These are phyloP conservation scores for Gentiana straminea DNA, from an alignment of 257 asterid species.

Conservation along the genomic window DNA sequence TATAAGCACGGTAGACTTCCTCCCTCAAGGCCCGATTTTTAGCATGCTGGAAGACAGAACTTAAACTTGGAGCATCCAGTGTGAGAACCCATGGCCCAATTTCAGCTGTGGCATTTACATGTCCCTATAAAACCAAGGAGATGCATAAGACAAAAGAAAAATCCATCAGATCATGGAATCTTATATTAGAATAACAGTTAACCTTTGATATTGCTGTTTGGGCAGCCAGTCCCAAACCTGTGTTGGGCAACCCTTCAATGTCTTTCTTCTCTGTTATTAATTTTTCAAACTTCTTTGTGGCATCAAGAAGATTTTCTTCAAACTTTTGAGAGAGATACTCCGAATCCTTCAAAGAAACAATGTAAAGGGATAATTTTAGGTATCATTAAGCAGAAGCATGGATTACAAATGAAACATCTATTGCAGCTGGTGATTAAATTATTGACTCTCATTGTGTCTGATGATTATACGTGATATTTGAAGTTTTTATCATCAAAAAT, in stretches of 20 bases:
- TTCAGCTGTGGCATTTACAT: constrained; percentile 88
- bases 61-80: constrained; percentile 85
- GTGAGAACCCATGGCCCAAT: constrained; percentile 94
- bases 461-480: no score
- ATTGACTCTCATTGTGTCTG: no score
- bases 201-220: constrained; percentile 98
- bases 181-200: constrained; percentile 1
- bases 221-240: constrained; percentile 93
- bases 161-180: not conserved
- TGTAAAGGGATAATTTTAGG: constrained; percentile 2
- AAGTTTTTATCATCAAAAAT: no score
- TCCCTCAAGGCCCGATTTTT: constrained; percentile 77
- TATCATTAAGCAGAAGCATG: not conserved
- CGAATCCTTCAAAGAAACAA: constrained; percentile 49
- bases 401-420: no score
- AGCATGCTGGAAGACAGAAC: constrained; percentile 88
- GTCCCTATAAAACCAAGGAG: constrained; percentile 49
- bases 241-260: constrained; percentile 78
- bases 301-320: constrained; percentile 89
- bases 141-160: constrained; percentile 7
- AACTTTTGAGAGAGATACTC: constrained; percentile 80
- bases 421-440: no score
- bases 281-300: constrained; percentile 90
- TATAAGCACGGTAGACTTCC: constrained; percentile 89
- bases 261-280: constrained; percentile 81